Evolutionary conservation across 768 basidiomycete genomes (phyloP).

Genomic region (Lactarius akahatsu): DNA sequence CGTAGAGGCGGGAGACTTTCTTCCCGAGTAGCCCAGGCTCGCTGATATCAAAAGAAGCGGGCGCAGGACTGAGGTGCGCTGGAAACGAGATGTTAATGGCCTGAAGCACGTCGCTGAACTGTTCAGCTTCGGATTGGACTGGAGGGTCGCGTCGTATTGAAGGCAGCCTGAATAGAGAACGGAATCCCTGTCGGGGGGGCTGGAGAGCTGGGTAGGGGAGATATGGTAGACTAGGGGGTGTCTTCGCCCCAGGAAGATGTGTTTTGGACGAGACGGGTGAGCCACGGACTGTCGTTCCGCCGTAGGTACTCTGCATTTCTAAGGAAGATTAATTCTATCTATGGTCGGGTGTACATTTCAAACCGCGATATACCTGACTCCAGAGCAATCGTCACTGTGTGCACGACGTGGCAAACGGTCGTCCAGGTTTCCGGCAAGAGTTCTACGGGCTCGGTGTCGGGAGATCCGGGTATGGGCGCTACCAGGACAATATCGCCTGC

Average conservation of each 20-base stretch:
- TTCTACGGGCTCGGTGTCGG: not conserved
- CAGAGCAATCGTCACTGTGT: conserved; percentile 8
- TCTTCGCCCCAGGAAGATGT: not conserved
- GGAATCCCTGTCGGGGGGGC: not conserved
- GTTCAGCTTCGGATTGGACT: not conserved
- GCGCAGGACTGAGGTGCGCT: not conserved
- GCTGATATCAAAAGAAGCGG: not conserved
- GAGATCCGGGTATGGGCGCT: conserved; percentile 2
- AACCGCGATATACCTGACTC: conserved; percentile 6
- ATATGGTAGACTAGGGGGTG: not conserved
- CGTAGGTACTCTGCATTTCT: not conserved
- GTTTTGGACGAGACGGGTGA: not conserved
- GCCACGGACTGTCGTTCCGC: too few species aligned
- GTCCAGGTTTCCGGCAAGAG: conserved; percentile 4
- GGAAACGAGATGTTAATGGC: conserved; percentile 1
- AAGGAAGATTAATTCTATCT: not conserved
- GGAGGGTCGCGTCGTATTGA: not conserved
- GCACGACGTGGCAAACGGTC: not conserved
- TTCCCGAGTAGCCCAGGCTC: conserved; percentile 1
- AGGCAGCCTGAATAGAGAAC: not conserved
- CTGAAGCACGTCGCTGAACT: not conserved
- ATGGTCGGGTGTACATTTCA: not conserved
- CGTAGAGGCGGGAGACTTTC: conserved; percentile 1
- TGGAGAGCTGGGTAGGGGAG: not conserved
- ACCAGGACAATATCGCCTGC: not conserved